Percentiles rank a stretch among this genome's conserved stretches.
Conservation (phyloP, 495 filamentous ascomycete genomes). For the Neurospora sp. region DNA sequence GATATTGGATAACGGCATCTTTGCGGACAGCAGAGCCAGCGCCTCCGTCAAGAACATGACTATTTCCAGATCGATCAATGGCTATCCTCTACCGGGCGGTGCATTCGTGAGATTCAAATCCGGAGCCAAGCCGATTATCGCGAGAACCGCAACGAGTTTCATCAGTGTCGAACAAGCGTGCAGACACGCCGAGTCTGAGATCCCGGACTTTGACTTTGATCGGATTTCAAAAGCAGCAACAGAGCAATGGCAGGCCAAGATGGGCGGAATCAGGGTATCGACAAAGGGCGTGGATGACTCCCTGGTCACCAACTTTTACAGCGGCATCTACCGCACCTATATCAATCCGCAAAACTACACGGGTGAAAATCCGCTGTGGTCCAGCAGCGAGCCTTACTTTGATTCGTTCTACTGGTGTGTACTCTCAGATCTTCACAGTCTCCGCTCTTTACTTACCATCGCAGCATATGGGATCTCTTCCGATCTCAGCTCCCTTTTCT, state of each 20-base stretch:
- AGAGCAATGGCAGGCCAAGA: slow-evolving; percentile 51
- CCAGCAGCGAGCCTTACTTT: slow-evolving; percentile 64
- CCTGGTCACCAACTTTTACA: slow-evolving; percentile 56
- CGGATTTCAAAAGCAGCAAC: slow-evolving; percentile 41
- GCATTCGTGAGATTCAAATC: slow-evolving; percentile 18
- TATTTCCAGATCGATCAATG: slow-evolving; percentile 50
- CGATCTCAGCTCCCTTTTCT: slow-evolving; percentile 61
- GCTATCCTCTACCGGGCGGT: slow-evolving; percentile 52
- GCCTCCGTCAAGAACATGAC: slow-evolving; percentile 42
- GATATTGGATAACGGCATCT: slow-evolving; percentile 56
- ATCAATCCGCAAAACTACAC: slow-evolving; percentile 72
- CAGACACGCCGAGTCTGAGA: slow-evolving; percentile 55
- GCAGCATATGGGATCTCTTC: slow-evolving; percentile 60
- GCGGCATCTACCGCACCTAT: slow-evolving; percentile 60
- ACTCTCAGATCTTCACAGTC: background rate
- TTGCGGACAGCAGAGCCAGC: slow-evolving; percentile 48
- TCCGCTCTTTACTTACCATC: background rate
- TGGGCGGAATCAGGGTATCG: slow-evolving; percentile 49
- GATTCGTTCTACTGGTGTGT: slow-evolving; percentile 68
- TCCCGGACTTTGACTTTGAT: slow-evolving; percentile 57
- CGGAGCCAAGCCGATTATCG: slow-evolving; percentile 40
- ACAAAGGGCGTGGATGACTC: slow-evolving; percentile 43
- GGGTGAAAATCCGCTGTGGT: slow-evolving; percentile 67
- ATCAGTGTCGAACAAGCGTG: slow-evolving; percentile 58
- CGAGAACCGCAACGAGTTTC: slow-evolving; percentile 61